A percentile compares a stretch with the other conserved stretches of the same genome.
These are phyloP conservation scores for Leptodontidium sp. DNA, from an alignment of 2,329 filamentous ascomycete genomes.

Conservation along the genomic window DNA sequence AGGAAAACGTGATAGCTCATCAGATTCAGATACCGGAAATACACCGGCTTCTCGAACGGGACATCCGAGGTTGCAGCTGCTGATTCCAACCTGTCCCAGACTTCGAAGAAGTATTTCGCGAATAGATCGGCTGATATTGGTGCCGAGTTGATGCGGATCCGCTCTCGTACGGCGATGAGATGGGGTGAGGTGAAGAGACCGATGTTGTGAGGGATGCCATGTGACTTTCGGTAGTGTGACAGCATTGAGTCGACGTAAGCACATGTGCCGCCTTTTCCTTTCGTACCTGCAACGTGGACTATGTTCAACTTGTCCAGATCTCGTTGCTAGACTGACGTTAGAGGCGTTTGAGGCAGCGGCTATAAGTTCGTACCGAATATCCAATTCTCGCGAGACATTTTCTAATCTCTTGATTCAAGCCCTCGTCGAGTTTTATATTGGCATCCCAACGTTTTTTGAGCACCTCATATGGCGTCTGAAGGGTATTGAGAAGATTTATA, in stretches of 20 bases:
- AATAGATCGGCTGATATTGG: constrained; percentile 68
- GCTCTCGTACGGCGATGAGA: constrained; percentile 71
- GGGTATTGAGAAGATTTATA: constrained; percentile 83
- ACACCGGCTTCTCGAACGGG: constrained; percentile 55
- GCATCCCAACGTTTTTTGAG: constrained; percentile 81
- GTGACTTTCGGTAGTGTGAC: constrained; percentile 53
- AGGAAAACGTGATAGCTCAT: constrained; percentile 73
- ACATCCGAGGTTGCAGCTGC: constrained; percentile 46
- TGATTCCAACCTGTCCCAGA: constrained; percentile 64
- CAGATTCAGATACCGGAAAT: constrained; percentile 70
- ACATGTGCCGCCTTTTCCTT: constrained; percentile 78
- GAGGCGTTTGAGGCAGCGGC: background rate
- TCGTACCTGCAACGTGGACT: constrained; percentile 77
- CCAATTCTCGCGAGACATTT: constrained; percentile 80
- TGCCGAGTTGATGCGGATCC: constrained; percentile 67
- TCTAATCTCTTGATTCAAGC: constrained; percentile 79
- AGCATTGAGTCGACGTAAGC: constrained; percentile 73
- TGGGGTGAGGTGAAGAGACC: constrained; percentile 77
- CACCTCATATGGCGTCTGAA: constrained; percentile 87
- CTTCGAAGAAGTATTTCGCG: constrained; percentile 71
- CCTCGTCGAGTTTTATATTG: constrained; percentile 73
- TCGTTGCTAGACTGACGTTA: constrained; percentile 31
- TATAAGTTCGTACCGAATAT: constrained; percentile 62
- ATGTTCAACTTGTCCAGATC: constrained; percentile 67
- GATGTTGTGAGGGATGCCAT: constrained; percentile 47